Evolutionary conservation across 176 grass and related monocot genomes (phyloP).

Genomic region (Cocos nucifera): DNA sequence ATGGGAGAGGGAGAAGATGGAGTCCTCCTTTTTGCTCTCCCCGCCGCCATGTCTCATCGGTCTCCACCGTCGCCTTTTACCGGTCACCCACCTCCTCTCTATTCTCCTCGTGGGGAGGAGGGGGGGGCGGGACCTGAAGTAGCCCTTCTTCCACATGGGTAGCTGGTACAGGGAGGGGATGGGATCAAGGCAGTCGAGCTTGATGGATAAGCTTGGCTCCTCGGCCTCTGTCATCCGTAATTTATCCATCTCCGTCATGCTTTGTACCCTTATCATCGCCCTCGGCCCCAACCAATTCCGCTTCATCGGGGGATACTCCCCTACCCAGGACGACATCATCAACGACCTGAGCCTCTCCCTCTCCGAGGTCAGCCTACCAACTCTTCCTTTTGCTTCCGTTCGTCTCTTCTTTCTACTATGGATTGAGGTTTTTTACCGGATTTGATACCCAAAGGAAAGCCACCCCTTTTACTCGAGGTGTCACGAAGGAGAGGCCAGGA

Average conservation of each 20-base stretch:
- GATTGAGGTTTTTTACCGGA: too few relatives aligned
- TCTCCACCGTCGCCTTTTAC: too few relatives aligned
- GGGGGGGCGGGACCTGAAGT: conserved; percentile 42
- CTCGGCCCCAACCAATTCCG: conserved; percentile 94
- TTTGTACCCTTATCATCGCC: conserved; percentile 90
- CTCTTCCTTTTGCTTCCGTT: background rate
- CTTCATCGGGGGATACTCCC: conserved; percentile 82
- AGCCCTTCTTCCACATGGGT: conserved; percentile 78
- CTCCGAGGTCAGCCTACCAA: conserved; percentile 36
- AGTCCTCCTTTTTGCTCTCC: too few relatives aligned
- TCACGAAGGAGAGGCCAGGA: too few relatives aligned
- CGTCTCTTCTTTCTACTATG: background rate
- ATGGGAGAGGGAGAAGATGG: too few relatives aligned
- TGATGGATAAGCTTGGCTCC: conserved; percentile 47
- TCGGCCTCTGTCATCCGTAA: conserved; percentile 51
- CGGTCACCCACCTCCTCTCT: too few relatives aligned
- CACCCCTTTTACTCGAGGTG: too few relatives aligned
- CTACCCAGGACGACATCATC: conserved; percentile 71
- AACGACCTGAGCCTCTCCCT: conserved; percentile 67
- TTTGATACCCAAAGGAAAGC: too few relatives aligned
- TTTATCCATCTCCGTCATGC: conserved; percentile 71
- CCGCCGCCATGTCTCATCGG: too few relatives aligned
- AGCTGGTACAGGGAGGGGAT: conserved; percentile 70
- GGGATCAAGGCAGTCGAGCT: conserved; percentile 75
- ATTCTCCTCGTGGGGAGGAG: conserved; percentile 7